Percentiles rank a stretch among this genome's conserved stretches.
Evolutionary conservation across 2,329 filamentous ascomycete genomes (phyloP).

Genomic region (Coleophoma crateriformis): DNA sequence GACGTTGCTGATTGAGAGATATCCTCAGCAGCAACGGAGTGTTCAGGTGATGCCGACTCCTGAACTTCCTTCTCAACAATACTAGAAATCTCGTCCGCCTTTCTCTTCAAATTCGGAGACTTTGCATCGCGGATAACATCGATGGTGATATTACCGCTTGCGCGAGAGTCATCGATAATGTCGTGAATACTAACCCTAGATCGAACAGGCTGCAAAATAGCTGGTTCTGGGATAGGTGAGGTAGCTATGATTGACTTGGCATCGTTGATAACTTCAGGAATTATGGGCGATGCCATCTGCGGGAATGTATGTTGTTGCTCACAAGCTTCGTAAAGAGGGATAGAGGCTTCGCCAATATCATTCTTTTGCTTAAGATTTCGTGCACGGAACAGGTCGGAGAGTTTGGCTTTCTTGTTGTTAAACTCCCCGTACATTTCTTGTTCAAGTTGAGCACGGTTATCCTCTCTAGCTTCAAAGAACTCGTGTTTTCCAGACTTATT

Average conservation of each 20-base stretch:
- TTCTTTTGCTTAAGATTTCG: background rate
- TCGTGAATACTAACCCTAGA: constrained; percentile 23
- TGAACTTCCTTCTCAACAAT: constrained; percentile 18
- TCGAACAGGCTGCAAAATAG: constrained; percentile 8
- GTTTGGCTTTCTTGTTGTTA: background rate
- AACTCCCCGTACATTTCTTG: too few species aligned
- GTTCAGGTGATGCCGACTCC: constrained; percentile 11
- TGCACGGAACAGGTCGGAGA: background rate
- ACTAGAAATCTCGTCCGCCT: constrained; percentile 23
- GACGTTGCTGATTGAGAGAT: background rate
- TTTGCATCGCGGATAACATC: background rate
- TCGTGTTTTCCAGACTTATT: constrained; percentile 22
- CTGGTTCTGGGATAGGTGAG: background rate
- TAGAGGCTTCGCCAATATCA: background rate
- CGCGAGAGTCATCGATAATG: constrained; percentile 18
- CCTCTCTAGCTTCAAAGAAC: constrained; percentile 25
- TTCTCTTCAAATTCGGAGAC: constrained; percentile 17
- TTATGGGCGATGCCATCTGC: background rate
- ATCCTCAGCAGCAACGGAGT: background rate
- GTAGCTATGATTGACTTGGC: constrained; percentile 11
- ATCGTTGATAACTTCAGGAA: constrained; percentile 8
- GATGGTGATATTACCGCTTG: background rate
- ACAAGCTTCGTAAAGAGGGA: background rate
- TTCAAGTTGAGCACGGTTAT: constrained; percentile 18
- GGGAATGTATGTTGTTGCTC: background rate